Evolutionary conservation across 2,329 filamentous ascomycete genomes (phyloP).

Genomic region (Monosporascus sp.): DNA sequence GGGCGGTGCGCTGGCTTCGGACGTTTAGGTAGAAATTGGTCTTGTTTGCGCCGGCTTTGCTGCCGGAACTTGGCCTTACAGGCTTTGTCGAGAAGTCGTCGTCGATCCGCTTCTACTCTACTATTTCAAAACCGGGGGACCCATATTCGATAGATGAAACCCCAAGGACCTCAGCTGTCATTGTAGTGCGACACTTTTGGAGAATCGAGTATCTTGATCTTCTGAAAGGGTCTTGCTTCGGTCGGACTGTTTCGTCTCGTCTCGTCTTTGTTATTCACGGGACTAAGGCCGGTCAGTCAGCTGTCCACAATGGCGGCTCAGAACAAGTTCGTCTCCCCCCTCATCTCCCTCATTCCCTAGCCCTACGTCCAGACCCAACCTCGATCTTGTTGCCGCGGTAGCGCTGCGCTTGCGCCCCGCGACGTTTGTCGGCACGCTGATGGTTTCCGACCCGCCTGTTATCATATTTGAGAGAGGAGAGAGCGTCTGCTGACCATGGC

Average conservation of each 20-base stretch:
- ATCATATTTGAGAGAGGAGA: neutral
- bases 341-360: neutral
- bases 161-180: neutral
- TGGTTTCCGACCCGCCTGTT: too few relatives aligned
- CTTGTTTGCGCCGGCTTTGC: neutral
- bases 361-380: neutral
- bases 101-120: neutral
- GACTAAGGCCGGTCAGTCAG: neutral
- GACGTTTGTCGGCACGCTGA: neutral
- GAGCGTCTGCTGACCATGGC: slow-evolving; percentile 19
- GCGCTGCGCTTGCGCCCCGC: slow-evolving; percentile 5
- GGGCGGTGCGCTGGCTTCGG: neutral
- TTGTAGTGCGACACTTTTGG: neutral
- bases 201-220: neutral
- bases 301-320: slow-evolving; percentile 27
- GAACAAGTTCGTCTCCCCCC: slow-evolving; percentile 24
- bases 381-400: slow-evolving; percentile 5
- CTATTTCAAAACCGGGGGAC: neutral
- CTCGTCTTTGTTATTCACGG: neutral
- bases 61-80: neutral
- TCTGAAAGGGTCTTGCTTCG: neutral
- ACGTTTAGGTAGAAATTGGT: neutral
- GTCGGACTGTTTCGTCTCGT: neutral
- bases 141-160: neutral
- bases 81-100: neutral